These are phyloP conservation scores for Xerophyta viscosa DNA, from an alignment of 106 monocot genomes.

Conservation along the genomic window DNA sequence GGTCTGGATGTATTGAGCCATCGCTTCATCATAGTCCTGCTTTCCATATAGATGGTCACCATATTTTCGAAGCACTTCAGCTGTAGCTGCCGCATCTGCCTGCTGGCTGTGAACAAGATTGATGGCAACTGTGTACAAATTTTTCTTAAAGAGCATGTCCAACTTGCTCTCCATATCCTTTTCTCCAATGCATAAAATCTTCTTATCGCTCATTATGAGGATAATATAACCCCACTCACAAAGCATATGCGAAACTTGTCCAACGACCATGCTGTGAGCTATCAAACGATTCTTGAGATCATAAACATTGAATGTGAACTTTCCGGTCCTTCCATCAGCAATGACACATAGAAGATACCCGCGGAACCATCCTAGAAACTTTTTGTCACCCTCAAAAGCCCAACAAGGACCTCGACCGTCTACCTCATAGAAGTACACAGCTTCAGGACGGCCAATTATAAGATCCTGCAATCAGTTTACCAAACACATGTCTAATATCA, in stretches of 20 bases:
- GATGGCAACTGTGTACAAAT: conserved; percentile 90
- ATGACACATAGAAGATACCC: conserved; percentile 85
- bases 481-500: neutral
- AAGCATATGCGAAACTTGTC: conserved; percentile 82
- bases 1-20: conserved; percentile 90
- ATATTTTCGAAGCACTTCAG: conserved; percentile 94
- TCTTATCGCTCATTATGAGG: conserved; percentile 79
- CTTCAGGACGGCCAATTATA: conserved; percentile 90
- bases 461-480: conserved; percentile 55
- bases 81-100: conserved; percentile 88
- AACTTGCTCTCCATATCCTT: conserved; percentile 99
- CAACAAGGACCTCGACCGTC: conserved; percentile 97
- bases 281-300: conserved; percentile 89
- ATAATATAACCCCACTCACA: conserved; percentile 93
- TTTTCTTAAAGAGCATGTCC: conserved; percentile 98
- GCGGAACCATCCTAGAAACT: conserved; percentile 93
- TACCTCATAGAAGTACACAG: conserved; percentile 94
- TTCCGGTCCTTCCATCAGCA: conserved; percentile 47
- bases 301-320: conserved; percentile 77
- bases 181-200: conserved; percentile 72
- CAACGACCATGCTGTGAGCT: conserved; percentile 80
- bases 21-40: conserved; percentile 93
- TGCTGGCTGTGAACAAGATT: conserved; percentile 96
- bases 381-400: conserved; percentile 97
- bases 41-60: conserved; percentile 92